Percentiles rank a stretch among this genome's conserved stretches.
Evolutionary conservation across 2,329 filamentous ascomycete species (phyloP).

Genomic region (Proliferodiscus dingleyae): DNA sequence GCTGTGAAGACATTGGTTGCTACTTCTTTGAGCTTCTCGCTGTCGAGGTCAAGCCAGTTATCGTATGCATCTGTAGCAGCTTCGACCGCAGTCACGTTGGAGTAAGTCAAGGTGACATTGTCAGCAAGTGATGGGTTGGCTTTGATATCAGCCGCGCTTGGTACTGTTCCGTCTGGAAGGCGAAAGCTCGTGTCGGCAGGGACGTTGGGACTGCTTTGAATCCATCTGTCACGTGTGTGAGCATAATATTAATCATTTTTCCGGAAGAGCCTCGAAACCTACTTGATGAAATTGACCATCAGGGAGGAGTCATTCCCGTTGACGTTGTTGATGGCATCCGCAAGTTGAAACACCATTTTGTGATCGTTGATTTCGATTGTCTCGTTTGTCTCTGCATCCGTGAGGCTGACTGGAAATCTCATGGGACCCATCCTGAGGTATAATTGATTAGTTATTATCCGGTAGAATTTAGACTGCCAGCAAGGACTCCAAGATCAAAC

Average conservation of each 20-base stretch:
- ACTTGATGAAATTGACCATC: constrained; percentile 43
- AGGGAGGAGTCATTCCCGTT: constrained; percentile 36
- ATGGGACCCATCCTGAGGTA: constrained; percentile 43
- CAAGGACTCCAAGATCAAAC: background rate
- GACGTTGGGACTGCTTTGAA: constrained; percentile 48
- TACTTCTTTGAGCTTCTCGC: constrained; percentile 46
- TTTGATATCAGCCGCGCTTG: constrained; percentile 14
- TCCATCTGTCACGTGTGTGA: too few species aligned
- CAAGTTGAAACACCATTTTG: constrained; percentile 60
- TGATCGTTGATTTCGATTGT: constrained; percentile 54
- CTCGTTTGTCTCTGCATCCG: constrained; percentile 26
- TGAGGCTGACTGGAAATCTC: constrained; percentile 50
- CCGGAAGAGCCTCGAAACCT: too few species aligned
- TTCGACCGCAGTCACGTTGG: constrained; percentile 17
- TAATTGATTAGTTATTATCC: too few species aligned
- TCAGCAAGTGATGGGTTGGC: constrained; percentile 15
- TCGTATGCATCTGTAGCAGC: constrained; percentile 9
- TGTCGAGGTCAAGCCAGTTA: constrained; percentile 8
- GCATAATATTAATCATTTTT: too few species aligned
- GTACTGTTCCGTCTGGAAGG: constrained; percentile 16
- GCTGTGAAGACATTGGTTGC: constrained; percentile 31
- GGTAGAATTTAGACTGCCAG: background rate
- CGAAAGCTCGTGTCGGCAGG: constrained; percentile 14
- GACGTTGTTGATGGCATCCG: constrained; percentile 52
- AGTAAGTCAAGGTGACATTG: constrained; percentile 9